Conservation (phyloP, 2,329 filamentous ascomycete species). For the Epichloe sp. region DNA sequence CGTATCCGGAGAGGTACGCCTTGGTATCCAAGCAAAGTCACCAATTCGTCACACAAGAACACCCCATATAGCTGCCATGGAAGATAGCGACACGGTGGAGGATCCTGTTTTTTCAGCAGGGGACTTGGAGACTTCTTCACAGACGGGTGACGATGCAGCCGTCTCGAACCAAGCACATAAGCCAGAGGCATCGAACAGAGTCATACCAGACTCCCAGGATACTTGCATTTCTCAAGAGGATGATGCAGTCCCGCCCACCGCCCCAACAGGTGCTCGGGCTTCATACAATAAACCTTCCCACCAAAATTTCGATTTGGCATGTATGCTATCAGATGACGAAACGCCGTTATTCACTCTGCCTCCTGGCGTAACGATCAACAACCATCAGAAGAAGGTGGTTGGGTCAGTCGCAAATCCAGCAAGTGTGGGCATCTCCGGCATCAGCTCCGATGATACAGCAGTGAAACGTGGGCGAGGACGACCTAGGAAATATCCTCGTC, state of each 20-base stretch:
- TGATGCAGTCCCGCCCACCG: neutral
- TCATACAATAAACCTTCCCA: neutral
- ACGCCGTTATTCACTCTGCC: conserved; percentile 15
- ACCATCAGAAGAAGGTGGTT: neutral
- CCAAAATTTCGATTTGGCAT: conserved; percentile 6
- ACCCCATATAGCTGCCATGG: neutral
- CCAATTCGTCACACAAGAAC: neutral
- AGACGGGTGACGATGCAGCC: conserved; percentile 4
- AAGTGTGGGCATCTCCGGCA: neutral
- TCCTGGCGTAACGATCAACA: neutral
- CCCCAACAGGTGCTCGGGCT: neutral
- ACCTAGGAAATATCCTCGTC: conserved; percentile 1
- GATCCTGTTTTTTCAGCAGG: conserved; percentile 3
- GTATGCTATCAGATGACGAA: conserved; percentile 24
- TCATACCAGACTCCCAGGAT: conserved; percentile 19
- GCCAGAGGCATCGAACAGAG: neutral
- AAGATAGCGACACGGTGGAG: conserved; percentile 6
- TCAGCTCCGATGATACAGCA: neutral
- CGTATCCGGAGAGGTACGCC: neutral
- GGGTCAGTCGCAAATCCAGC: neutral
- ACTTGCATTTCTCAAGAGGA: conserved; percentile 6
- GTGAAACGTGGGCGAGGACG: conserved; percentile 1
- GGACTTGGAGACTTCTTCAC: conserved; percentile 1
- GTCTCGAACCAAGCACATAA: conserved; percentile 1
- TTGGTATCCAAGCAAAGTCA: neutral